phyloP scores from a whole-genome alignment of 192 early-diverging fungal genomes.

The Coemansia sp. region DNA sequence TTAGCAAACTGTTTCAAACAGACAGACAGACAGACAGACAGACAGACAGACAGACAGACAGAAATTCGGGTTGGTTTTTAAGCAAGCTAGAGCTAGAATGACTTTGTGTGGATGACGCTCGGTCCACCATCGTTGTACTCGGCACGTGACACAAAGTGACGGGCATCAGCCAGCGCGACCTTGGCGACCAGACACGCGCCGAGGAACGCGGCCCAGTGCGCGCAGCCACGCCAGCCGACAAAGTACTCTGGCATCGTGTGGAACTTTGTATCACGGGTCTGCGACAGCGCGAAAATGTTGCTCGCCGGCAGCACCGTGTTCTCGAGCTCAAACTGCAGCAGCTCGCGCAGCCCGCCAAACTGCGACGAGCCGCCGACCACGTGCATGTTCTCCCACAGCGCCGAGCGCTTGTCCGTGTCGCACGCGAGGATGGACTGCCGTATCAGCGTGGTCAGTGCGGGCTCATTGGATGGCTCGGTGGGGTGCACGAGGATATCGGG shows the following conservation, averaged over 20 bases:
- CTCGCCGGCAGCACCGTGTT: conserved; percentile 64
- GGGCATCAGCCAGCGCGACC: conserved; percentile 69
- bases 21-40: too few species aligned
- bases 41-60: too few species aligned
- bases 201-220: conserved; percentile 69
- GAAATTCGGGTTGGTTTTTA: too few species aligned
- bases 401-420: conserved; percentile 72
- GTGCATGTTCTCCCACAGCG: conserved; percentile 82
- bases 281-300: conserved; percentile 83
- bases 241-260: conserved; percentile 86
- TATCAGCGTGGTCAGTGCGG: conserved; percentile 53
- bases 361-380: conserved; percentile 78
- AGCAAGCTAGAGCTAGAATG: conserved; percentile 25
- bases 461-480: conserved; percentile 31
- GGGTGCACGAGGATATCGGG: conserved; percentile 74
- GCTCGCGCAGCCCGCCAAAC: conserved; percentile 50
- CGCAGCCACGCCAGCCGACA: conserved; percentile 66
- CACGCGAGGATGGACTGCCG: conserved; percentile 63
- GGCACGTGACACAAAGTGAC: conserved; percentile 69
- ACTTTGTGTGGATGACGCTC: conserved; percentile 69
- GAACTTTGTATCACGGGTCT: conserved; percentile 81
- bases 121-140: conserved; percentile 95
- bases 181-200: conserved; percentile 88
- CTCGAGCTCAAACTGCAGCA: conserved; percentile 69
- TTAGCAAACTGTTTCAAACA: too few species aligned